phyloP scores from a whole-genome alignment of 805 yeast genomes.

The Debaryomyces maramus region DNA sequence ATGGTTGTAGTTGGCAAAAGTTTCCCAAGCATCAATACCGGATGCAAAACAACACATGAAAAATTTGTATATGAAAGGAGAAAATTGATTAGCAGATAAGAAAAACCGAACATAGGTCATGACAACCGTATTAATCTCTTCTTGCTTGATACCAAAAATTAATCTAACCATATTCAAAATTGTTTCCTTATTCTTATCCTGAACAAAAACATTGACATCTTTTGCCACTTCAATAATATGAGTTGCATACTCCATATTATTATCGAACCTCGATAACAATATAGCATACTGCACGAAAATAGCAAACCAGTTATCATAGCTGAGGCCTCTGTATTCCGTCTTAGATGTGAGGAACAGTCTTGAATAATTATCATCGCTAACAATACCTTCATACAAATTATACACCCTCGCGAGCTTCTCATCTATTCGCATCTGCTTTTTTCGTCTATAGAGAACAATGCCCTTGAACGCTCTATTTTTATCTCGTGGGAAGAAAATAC shows the following conservation, averaged over 20 bases:
- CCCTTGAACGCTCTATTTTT: slow-evolving; percentile 70
- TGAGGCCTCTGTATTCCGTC: slow-evolving; percentile 69
- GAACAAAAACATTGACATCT: slow-evolving; percentile 75
- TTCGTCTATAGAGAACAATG: slow-evolving; percentile 59
- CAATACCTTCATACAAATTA: slow-evolving; percentile 59
- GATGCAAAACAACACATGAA: slow-evolving; percentile 67
- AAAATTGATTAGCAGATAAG: slow-evolving; percentile 71
- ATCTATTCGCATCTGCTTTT: slow-evolving; percentile 63
- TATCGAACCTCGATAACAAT: slow-evolving; percentile 60
- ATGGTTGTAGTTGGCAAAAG: slow-evolving; percentile 74
- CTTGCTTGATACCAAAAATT: slow-evolving; percentile 49
- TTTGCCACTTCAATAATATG: slow-evolving; percentile 69
- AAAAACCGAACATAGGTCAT: slow-evolving; percentile 61
- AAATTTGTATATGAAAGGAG: slow-evolving; percentile 62
- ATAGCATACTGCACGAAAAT: slow-evolving; percentile 79
- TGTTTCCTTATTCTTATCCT: slow-evolving; percentile 58
- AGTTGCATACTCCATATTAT: slow-evolving; percentile 55
- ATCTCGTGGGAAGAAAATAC: slow-evolving; percentile 77
- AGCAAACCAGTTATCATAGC: slow-evolving; percentile 81
- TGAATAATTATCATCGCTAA: slow-evolving; percentile 21
- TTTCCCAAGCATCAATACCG: slow-evolving; percentile 57
- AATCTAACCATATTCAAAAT: slow-evolving; percentile 65
- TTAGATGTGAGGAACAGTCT: slow-evolving; percentile 47
- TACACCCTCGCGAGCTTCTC: slow-evolving; percentile 70
- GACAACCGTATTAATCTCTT: slow-evolving; percentile 52